Conservation (phyloP, 345 rosid species). For the Hevea brasiliensis region DNA sequence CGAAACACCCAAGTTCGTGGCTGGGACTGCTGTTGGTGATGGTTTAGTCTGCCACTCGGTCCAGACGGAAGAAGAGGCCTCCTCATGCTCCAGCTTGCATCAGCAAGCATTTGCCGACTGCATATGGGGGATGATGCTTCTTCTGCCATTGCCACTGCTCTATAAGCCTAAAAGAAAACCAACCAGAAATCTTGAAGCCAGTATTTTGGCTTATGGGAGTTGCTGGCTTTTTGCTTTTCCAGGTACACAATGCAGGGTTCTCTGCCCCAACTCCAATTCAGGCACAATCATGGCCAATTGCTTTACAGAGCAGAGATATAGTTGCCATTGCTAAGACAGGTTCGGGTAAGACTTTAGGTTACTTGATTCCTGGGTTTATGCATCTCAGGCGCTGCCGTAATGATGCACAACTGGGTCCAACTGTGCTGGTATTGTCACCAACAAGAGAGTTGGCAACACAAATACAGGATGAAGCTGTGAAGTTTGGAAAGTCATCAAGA, state of each 20-base stretch:
- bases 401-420: conserved; percentile 80
- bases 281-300: conserved; percentile 99
- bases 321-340: conserved; percentile 98
- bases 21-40: conserved; percentile 85
- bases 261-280: conserved; percentile 97
- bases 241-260: conserved; percentile 93
- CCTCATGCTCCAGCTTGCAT: conserved; percentile 91
- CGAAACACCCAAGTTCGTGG: conserved; percentile 68
- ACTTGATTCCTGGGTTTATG: conserved; percentile 80
- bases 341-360: conserved; percentile 96
- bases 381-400: conserved; percentile 72
- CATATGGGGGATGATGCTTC: conserved; percentile 95
- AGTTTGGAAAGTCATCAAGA: conserved; percentile 90
- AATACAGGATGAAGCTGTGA: conserved; percentile 88
- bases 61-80: conserved; percentile 81
- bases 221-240: conserved; percentile 65
- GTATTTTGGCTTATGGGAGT: conserved; percentile 49
- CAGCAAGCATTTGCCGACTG: conserved; percentile 72
- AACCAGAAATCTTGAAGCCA: conserved; percentile 51
- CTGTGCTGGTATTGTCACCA: conserved; percentile 87
- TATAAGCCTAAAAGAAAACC: conserved; percentile 43
- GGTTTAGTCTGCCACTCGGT: conserved; percentile 69
- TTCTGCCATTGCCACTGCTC: conserved; percentile 68
- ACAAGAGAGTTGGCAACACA: conserved; percentile 98
- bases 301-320: conserved; percentile 81